These are phyloP conservation scores for Fraxinus americana DNA, from an alignment of 257 asterid genomes.

Conservation along the genomic window DNA sequence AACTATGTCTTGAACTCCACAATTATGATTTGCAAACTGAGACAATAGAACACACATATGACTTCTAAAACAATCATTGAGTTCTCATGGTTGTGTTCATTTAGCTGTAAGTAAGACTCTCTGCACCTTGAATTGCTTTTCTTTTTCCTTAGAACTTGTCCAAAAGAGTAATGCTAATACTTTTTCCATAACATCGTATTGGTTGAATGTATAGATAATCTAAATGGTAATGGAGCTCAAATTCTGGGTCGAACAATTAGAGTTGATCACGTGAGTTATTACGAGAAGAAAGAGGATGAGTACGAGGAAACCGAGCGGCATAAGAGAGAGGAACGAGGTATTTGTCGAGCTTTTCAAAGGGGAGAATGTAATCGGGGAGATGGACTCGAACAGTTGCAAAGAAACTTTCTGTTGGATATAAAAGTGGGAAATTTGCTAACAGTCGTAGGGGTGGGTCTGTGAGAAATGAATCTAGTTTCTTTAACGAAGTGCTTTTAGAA, in stretches of 20 bases:
- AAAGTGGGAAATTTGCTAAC: too few relatives aligned
- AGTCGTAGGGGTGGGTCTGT: too few relatives aligned
- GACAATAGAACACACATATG: too few relatives aligned
- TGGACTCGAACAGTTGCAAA: too few relatives aligned
- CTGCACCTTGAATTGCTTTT: slow-evolving; percentile 5
- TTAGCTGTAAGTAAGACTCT: slow-evolving; percentile 78
- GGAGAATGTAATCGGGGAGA: slow-evolving; percentile 86
- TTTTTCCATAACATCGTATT: neutral
- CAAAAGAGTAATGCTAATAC: neutral
- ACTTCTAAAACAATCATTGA: too few relatives aligned
- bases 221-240: slow-evolving; percentile 88
- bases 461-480: too few relatives aligned
- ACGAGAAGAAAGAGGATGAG: slow-evolving; percentile 89
- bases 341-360: slow-evolving; percentile 88
- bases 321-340: slow-evolving; percentile 94
- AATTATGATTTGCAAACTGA: too few relatives aligned
- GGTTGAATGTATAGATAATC: slow-evolving; percentile 53
- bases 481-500: too few relatives aligned
- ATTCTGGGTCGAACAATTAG: slow-evolving; percentile 75
- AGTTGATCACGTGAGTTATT: slow-evolving; percentile 79
- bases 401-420: too few relatives aligned
- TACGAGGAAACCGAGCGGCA: slow-evolving; percentile 79
- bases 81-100: too few relatives aligned
- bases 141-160: neutral
- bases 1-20: too few relatives aligned